Conservation (phyloP, 2,329 filamentous ascomycete species). For the Escovopsis sp. region DNA sequence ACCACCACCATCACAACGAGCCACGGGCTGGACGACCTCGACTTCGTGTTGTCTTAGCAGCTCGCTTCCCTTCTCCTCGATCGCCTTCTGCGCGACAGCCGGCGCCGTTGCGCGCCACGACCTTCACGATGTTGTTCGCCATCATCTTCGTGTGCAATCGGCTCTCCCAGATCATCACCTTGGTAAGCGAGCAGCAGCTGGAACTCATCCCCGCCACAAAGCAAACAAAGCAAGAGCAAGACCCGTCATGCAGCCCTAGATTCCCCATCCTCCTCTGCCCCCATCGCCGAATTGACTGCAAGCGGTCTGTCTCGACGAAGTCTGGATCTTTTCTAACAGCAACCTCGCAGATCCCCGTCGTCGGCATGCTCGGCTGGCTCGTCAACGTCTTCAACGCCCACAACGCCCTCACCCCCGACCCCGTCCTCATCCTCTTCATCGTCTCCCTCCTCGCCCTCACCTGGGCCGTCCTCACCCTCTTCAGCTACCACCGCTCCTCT, state of each 20-base stretch:
- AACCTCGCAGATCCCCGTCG: constrained; percentile 38
- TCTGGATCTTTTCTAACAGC: too few species aligned
- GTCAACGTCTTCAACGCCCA: constrained; percentile 40
- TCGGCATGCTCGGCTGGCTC: constrained; percentile 55
- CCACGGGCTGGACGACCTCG: background rate
- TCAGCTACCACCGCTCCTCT: constrained; percentile 48
- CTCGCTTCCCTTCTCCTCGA: constrained; percentile 35
- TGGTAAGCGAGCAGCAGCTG: constrained; percentile 39
- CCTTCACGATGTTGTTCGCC: constrained; percentile 40
- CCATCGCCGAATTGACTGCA: too few species aligned
- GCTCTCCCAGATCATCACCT: constrained; percentile 44
- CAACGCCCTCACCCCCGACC: constrained; percentile 44
- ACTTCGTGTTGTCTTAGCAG: constrained; percentile 10
- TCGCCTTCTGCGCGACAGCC: too few species aligned
- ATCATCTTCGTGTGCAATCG: constrained; percentile 48
- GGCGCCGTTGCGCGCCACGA: constrained; percentile 10
- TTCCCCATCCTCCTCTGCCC: too few species aligned
- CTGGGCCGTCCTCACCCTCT: constrained; percentile 50
- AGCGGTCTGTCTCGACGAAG: too few species aligned
- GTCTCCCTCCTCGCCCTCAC: constrained; percentile 45
- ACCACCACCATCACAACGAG: background rate
- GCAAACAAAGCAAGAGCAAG: background rate
- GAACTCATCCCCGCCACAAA: background rate
- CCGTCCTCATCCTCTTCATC: constrained; percentile 53
- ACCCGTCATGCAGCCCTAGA: background rate